Evolutionary conservation across 2,329 filamentous ascomycete species (phyloP), one percentile per base, ranked within the genome.

Genomic region (Aspergillus arachidicola): DNA sequence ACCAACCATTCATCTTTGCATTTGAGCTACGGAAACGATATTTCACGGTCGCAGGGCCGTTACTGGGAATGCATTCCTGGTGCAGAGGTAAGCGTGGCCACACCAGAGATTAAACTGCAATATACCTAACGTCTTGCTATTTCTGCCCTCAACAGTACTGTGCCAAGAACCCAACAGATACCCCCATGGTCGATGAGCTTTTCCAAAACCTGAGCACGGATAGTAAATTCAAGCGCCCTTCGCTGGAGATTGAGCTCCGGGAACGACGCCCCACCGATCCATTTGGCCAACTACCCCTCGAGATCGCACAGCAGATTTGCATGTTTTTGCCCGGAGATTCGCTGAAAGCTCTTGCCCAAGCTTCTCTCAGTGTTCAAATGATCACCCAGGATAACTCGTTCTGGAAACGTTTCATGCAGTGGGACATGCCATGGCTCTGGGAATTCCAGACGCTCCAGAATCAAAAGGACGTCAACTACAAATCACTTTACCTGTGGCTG

Each of bases 21-120:
- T 6, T 51, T 70, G n/a, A 63, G 48, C 50, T 70, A 70, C 14
- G 68, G 68, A 11, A 57, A 62, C 12, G 67, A 70, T 45, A 57
- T 69, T 19, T 36, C 45, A 16, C 64, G 60, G n/a, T 64, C 68
- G 4, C 68, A 70, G 32, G 67, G 68, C n/a, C 68, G 66, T 45
- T 69, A 69, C 38, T 70, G 68, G 68, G 67, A 69, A 41, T 69
- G 65, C 46, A 66, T 69, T 16, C 67, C 68, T 5, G 68, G 68
- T 16, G 63, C 64, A 19, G 68, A 69, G 66, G 68, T 60, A 61
- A 60, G 66, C 21, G 30, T 7, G 53, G 12, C 16, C 30, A 14
- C 30, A 3, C 2, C 30, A 28, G n/a, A 36, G 14, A 51, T 10
- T 45, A 36, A 10, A 4, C 30, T 45, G 23, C 3, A 0, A 34